Evolutionary conservation across 805 yeast genomes (phyloP).

Genomic region (Saccharomycopsis fodiens): DNA sequence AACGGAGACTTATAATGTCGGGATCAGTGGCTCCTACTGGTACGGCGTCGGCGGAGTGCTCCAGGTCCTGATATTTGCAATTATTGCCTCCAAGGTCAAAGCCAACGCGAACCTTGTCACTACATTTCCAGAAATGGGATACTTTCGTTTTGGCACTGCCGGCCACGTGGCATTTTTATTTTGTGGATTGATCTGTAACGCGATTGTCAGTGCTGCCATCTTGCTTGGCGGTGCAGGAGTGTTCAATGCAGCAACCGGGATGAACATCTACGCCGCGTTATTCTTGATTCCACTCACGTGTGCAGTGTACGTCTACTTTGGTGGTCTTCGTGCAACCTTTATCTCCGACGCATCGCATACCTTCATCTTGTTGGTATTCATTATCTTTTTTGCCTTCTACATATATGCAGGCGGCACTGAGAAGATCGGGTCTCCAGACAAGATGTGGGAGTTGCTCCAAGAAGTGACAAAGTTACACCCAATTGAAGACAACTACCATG

Average conservation of each 20-base stretch:
- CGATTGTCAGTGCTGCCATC: constrained; percentile 35
- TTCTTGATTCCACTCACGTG: constrained; percentile 43
- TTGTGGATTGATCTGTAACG: constrained; percentile 35
- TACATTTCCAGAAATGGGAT: constrained; percentile 36
- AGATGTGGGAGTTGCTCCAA: constrained; percentile 35
- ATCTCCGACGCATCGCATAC: constrained; percentile 46
- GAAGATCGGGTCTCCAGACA: constrained; percentile 36
- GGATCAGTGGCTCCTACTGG: constrained; percentile 28
- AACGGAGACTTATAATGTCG: constrained; percentile 27
- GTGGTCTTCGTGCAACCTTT: constrained; percentile 47
- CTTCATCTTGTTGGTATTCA: constrained; percentile 34
- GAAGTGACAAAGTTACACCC: constrained; percentile 30
- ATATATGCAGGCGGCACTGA: constrained; percentile 30
- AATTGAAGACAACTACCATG: constrained; percentile 29
- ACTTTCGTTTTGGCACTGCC: constrained; percentile 33
- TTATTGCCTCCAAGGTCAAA: constrained; percentile 31
- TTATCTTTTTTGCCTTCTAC: constrained; percentile 30
- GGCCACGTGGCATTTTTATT: constrained; percentile 33
- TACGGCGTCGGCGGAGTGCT: constrained; percentile 26
- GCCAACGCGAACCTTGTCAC: constrained; percentile 32
- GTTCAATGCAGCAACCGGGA: constrained; percentile 35
- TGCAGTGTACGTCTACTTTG: constrained; percentile 40
- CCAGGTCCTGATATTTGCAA: constrained; percentile 30
- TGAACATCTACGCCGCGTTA: constrained; percentile 39
- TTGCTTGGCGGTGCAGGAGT: constrained; percentile 39